Conservation (phyloP, 305 asterid genomes). For the Solanum aculeatissimum region DNA sequence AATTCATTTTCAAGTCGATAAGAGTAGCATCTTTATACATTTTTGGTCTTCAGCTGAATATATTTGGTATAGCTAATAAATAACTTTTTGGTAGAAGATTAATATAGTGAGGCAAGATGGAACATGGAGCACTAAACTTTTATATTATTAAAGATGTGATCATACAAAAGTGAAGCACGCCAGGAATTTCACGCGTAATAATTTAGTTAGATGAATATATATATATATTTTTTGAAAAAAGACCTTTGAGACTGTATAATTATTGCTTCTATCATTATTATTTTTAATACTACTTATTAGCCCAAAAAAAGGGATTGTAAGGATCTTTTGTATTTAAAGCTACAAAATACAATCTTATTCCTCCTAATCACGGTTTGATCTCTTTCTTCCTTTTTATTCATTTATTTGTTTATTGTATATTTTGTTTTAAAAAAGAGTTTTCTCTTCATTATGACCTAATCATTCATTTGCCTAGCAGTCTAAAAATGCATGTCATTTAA, state of each 20-base stretch:
- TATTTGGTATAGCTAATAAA: not conserved
- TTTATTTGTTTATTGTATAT: not conserved
- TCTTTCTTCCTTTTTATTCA: not conserved
- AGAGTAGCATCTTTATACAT: not conserved
- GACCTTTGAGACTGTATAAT: not conserved
- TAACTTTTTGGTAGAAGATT: not conserved
- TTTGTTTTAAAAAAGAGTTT: not conserved
- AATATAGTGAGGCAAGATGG: not conserved
- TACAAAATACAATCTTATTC: not conserved
- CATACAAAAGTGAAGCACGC: not conserved
- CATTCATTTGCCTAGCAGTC: not conserved
- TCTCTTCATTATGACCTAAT: not conserved
- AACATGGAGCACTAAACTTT: not conserved
- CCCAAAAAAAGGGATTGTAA: not conserved
- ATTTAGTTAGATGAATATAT: not conserved
- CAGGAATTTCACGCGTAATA: not conserved
- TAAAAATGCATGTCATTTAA: not conserved
- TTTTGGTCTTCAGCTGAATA: not conserved
- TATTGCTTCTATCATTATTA: not conserved
- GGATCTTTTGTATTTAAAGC: not conserved
- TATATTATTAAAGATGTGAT: not conserved
- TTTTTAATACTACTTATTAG: not conserved
- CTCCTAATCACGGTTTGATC: not conserved
- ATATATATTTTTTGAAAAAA: not conserved
- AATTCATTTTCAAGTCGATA: accelerated